Percentiles rank a stretch among this genome's conserved stretches.
phyloP scores from a whole-genome alignment of 2,329 filamentous ascomycete species.

The Fusarium decemcellulare region DNA sequence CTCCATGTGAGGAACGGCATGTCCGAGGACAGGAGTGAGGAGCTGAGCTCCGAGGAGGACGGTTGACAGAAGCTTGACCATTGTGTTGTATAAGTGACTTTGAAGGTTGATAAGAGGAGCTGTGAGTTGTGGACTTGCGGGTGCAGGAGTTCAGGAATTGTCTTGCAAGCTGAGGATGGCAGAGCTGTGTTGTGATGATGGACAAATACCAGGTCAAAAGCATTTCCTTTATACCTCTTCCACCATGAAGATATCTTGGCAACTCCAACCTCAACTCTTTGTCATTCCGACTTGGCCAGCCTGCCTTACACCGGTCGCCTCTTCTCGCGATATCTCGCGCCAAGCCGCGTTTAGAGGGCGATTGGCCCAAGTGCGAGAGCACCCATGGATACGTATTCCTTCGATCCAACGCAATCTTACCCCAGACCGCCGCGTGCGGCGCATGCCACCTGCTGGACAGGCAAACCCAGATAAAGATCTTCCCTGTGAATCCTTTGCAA shows the following conservation, averaged over 20 bases:
- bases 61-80: background rate
- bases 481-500: background rate
- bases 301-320: background rate
- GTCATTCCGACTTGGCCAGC: background rate
- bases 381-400: background rate
- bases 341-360: conserved; percentile 1
- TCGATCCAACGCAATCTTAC: background rate
- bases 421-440: background rate
- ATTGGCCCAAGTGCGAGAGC: background rate
- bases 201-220: too few species aligned
- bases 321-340: background rate
- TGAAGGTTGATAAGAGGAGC: background rate
- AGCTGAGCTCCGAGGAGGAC: background rate
- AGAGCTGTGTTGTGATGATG: too few species aligned
- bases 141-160: background rate
- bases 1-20: conserved; percentile 1
- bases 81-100: background rate
- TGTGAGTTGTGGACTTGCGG: background rate
- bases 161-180: too few species aligned
- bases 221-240: background rate
- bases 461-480: background rate
- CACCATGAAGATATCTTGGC: background rate
- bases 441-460: background rate
- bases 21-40: background rate
- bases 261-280: background rate